Evolutionary conservation across 768 basidiomycete species (phyloP).

Genomic region (Boletus pseudopeckii): DNA sequence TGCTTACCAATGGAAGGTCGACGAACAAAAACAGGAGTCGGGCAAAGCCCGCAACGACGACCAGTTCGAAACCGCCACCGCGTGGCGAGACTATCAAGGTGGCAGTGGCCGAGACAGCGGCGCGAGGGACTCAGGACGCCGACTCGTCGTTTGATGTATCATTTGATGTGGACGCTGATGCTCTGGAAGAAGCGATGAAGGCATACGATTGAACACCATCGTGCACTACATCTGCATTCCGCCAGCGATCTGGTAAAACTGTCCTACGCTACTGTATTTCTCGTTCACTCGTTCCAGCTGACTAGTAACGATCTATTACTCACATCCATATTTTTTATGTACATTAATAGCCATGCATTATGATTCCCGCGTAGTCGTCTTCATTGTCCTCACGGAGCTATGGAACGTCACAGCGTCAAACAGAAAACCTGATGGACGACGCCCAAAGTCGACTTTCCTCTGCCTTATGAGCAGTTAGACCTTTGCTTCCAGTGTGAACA

Average conservation of each 20-base stretch:
- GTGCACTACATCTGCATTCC: neutral
- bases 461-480: no score
- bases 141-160: conserved; percentile 34
- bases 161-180: conserved; percentile 29
- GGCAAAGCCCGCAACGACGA: neutral
- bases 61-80: neutral
- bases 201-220: conserved; percentile 23
- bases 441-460: no score
- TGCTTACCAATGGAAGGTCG: conserved; percentile 9
- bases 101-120: neutral
- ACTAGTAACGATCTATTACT: conserved; percentile 3
- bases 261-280: neutral
- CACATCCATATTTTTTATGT: conserved; percentile 1
- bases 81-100: neutral
- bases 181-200: conserved; percentile 31
- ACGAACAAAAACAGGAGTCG: neutral
- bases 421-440: neutral
- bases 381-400: neutral
- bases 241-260: neutral
- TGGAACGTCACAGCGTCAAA: neutral
- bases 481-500: neutral
- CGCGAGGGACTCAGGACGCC: conserved; percentile 10
- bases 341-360: neutral
- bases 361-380: neutral
- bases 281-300: neutral